These are phyloP conservation scores for Vanrija sp. DNA, from an alignment of 1,284 basidiomycete species.

Conservation along the genomic window DNA sequence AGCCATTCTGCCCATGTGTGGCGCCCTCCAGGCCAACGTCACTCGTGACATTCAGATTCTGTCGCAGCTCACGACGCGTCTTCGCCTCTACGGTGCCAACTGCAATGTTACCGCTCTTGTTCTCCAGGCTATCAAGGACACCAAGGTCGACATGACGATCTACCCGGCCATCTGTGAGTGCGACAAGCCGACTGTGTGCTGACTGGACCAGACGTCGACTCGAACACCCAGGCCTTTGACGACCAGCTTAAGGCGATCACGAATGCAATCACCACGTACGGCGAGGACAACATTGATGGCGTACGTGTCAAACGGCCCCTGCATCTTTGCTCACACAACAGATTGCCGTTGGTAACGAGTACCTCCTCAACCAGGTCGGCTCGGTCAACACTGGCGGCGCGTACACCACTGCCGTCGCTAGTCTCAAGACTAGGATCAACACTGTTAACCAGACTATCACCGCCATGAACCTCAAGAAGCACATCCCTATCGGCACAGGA, in stretches of 20 bases:
- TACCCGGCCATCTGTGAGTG: conserved; percentile 70
- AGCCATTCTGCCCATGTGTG: conserved; percentile 42
- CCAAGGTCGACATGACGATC: conserved; percentile 81
- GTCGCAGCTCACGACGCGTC: conserved; percentile 45
- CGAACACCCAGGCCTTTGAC: conserved; percentile 63
- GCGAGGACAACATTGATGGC: conserved; percentile 70
- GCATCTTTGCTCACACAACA: no score
- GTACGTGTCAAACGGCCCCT: conserved; percentile 52
- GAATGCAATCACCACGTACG: conserved; percentile 65
- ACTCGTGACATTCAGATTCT: conserved; percentile 51
- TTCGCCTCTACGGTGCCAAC: conserved; percentile 48
- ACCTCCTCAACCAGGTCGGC: conserved; percentile 63
- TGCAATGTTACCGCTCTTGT: conserved; percentile 56
- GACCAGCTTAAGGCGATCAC: conserved; percentile 68
- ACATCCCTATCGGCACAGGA: conserved; percentile 73
- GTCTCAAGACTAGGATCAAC: conserved; percentile 63
- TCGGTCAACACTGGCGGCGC: conserved; percentile 21
- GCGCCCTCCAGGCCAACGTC: conserved; percentile 48
- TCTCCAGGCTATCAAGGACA: conserved; percentile 76
- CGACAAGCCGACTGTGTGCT: not conserved
- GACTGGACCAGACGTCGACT: conserved; percentile 51
- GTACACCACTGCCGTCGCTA: conserved; percentile 43
- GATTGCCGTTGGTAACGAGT: conserved; percentile 59
- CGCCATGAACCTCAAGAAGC: conserved; percentile 52
- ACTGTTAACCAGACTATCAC: conserved; percentile 58